Evolutionary conservation across 2,329 filamentous ascomycete genomes (phyloP), one percentile per base, ranked within the genome.

Genomic region (Ramularia endophylla): DNA sequence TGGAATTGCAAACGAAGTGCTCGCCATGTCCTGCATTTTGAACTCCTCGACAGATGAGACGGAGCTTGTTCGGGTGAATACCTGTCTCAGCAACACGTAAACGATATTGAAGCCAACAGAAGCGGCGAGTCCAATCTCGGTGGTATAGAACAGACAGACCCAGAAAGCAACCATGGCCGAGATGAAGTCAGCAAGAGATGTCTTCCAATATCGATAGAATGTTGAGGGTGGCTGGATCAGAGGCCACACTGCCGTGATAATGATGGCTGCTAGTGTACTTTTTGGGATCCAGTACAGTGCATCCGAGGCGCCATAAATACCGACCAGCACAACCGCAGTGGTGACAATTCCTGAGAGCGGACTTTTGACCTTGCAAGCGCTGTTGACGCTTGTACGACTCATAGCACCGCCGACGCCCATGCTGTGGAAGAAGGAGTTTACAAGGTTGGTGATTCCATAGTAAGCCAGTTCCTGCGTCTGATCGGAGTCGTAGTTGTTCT

Each of bases 201-300:
- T 76, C 48, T 74, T 75, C 77, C 78, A 83, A 62, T 78, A 82
- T 11, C 68, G 66, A 59, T 80, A 80, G 55, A 83, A 81, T 8
- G 74, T 68, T 2, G 67, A 71, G 0, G 78, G 72, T 0, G 76
- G 70, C 0, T 75, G 74, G 32, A 83, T 76, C 5, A 83, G 66
- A 28, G 78, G 76, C 61, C 75, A 75, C 0, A 83, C 77, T 5
- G 79, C 79, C 44, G 75, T 78, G 50, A 83, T 81, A 48, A 83
- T 81, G 46, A 83, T 81, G 2, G 78, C 80, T 1, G 80, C 73
- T 1, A 83, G 67, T 0, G 77, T 80, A 0, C 79, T 71, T 51
- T 81, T 80, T 1, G 80, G 80, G n/a, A 83, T 78, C 77, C 78
- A 84, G 61, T 78, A 81, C 0, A 84, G 67, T 0, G 75, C 73